These are phyloP conservation scores for Chaetomium fimeti DNA, from an alignment of 495 filamentous ascomycete genomes.

Conservation along the genomic window DNA sequence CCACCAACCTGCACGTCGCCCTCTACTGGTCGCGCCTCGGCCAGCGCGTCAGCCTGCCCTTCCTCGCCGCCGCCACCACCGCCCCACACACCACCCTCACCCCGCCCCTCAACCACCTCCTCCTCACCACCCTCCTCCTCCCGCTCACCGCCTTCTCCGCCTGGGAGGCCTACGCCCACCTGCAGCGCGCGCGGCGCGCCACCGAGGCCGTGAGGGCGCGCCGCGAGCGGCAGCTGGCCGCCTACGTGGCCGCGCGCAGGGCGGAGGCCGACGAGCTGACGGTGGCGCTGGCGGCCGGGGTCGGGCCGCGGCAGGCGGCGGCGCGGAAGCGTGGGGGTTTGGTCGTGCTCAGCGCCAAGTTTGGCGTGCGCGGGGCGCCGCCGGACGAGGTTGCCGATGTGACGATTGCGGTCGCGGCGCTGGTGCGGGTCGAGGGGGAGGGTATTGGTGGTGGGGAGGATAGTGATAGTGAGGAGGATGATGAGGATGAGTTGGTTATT, in stretches of 20 bases:
- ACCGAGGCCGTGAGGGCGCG: background rate
- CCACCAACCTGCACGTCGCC: conserved; percentile 35
- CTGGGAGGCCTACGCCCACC: conserved; percentile 49
- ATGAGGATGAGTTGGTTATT: conserved; percentile 26
- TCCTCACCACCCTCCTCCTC: conserved; percentile 43
- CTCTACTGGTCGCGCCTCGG: conserved; percentile 41
- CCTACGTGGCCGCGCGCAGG: conserved; percentile 44
- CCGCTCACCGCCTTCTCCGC: conserved; percentile 54
- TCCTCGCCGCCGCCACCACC: conserved; percentile 28
- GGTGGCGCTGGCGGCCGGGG: conserved; percentile 52
- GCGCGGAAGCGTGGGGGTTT: conserved; percentile 39
- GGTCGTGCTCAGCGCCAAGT: conserved; percentile 37
- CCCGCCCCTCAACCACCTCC: conserved; percentile 14
- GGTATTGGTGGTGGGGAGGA: no score
- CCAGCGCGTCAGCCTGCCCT: conserved; percentile 37
- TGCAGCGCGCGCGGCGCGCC: background rate
- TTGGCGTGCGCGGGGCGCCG: conserved; percentile 31
- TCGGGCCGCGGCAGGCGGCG: conserved; percentile 46
- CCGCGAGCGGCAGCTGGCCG: conserved; percentile 31
- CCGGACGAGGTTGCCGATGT: conserved; percentile 40
- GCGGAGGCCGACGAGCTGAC: conserved; percentile 54
- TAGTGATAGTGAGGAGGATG: background rate
- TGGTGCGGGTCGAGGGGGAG: conserved; percentile 18
- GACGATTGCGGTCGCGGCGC: conserved; percentile 35
- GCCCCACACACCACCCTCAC: conserved; percentile 1